phyloP scores from a whole-genome alignment of 2,329 filamentous ascomycete genomes.

The Penicillium freii region DNA sequence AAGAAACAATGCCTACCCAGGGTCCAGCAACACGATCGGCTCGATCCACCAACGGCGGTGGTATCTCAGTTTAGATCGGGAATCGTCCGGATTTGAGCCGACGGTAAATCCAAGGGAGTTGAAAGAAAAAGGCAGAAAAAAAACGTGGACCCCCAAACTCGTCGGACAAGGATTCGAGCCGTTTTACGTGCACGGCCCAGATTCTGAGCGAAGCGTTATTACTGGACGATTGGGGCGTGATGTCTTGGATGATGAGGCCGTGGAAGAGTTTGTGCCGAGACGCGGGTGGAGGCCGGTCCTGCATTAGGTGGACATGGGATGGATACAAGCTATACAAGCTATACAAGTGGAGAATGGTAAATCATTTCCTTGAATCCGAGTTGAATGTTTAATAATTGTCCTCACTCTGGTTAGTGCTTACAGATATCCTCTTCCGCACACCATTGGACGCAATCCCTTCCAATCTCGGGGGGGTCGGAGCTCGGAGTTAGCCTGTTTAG shows the following conservation, averaged over 20 bases:
- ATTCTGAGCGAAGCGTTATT: constrained; percentile 64
- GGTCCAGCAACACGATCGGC: constrained; percentile 63
- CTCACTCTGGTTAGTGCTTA: background rate
- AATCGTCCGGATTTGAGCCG: constrained; percentile 55
- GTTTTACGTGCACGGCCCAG: constrained; percentile 62
- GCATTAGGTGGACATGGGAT: background rate
- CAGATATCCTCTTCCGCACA: background rate
- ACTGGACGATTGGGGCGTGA: constrained; percentile 61
- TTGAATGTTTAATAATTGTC: no score
- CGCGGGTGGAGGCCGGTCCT: constrained; percentile 57
- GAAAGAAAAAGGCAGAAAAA: constrained; percentile 11
- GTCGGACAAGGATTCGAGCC: constrained; percentile 49
- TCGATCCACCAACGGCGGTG: constrained; percentile 67
- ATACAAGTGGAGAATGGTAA: background rate
- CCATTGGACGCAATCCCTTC: background rate
- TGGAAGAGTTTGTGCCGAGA: constrained; percentile 56
- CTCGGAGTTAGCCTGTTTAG: background rate
- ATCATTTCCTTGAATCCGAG: no score
- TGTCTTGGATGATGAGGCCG: constrained; percentile 61
- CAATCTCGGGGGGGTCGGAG: background rate
- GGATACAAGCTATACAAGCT: background rate
- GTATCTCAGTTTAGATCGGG: constrained; percentile 63
- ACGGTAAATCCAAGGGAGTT: background rate
- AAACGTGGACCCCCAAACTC: constrained; percentile 30
- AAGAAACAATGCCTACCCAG: constrained; percentile 63